Conservation (phyloP, 1,139 yeast species). For the Saccharomyces hybrid region DNA sequence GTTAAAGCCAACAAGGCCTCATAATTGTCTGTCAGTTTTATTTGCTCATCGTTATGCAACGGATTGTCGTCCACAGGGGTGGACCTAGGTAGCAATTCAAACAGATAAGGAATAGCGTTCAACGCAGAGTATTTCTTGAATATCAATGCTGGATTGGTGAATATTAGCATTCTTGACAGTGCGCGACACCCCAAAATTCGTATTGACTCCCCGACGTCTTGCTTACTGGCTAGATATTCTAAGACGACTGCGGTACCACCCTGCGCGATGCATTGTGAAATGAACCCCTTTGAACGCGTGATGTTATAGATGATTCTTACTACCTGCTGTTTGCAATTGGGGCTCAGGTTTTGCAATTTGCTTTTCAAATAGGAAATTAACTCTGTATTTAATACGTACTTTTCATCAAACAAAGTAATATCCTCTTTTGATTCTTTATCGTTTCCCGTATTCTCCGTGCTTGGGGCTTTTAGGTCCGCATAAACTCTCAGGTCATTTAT, state of each 20-base stretch:
- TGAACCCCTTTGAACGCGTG: slow-evolving; percentile 15
- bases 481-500: slow-evolving; percentile 20
- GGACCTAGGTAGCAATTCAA: slow-evolving; percentile 16
- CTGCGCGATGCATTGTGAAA: slow-evolving; percentile 22
- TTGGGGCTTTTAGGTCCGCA: slow-evolving; percentile 17
- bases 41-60: slow-evolving; percentile 12
- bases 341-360: slow-evolving; percentile 12
- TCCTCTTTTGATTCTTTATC: slow-evolving; percentile 17
- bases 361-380: slow-evolving; percentile 18
- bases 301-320: slow-evolving; percentile 25
- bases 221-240: slow-evolving; percentile 18
- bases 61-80: slow-evolving; percentile 1
- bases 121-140: slow-evolving; percentile 27
- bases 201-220: slow-evolving; percentile 9
- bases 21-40: slow-evolving; percentile 32
- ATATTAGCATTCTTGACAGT: slow-evolving; percentile 22
- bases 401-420: slow-evolving; percentile 17
- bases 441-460: slow-evolving; percentile 8
- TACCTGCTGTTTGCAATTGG: slow-evolving; percentile 22
- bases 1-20: slow-evolving; percentile 44
- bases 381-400: slow-evolving; percentile 17
- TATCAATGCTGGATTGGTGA: slow-evolving; percentile 25
- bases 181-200: slow-evolving; percentile 23
- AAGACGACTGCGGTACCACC: slow-evolving; percentile 23
- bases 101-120: slow-evolving; percentile 26